A percentile compares a stretch with the other conserved stretches of the same genome.
Evolutionary conservation across 257 asterid genomes (phyloP).

Genomic region (Ehretia macrophylla): DNA sequence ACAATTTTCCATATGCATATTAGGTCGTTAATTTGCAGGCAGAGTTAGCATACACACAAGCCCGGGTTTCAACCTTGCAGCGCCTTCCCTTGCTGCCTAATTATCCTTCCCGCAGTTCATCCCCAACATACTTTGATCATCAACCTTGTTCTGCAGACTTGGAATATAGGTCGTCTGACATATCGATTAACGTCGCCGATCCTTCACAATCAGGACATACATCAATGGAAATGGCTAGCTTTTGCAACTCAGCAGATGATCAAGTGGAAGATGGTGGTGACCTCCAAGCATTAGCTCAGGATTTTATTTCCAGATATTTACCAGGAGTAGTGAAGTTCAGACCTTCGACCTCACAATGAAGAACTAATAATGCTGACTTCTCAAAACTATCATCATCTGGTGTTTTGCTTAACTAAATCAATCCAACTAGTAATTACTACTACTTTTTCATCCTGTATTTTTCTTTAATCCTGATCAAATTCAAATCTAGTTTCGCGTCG

Average conservation of each 20-base stretch:
- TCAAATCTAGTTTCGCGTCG: neutral
- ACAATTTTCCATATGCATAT: neutral
- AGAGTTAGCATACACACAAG: conserved; percentile 73
- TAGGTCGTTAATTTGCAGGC: conserved; percentile 84
- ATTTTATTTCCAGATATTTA: conserved; percentile 50
- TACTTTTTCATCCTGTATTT: neutral
- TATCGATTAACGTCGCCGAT: conserved; percentile 4
- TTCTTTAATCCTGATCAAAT: neutral
- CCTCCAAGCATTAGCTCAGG: conserved; percentile 48
- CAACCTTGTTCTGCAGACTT: conserved; percentile 26
- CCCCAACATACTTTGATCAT: conserved; percentile 7
- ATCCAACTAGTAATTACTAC: neutral
- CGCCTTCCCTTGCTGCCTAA: conserved; percentile 7
- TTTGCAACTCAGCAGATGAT: conserved; percentile 24
- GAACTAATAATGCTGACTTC: neutral
- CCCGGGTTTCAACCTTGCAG: conserved; percentile 66
- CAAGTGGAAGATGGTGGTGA: conserved; percentile 26
- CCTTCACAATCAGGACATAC: conserved; percentile 19
- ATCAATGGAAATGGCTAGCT: conserved; percentile 32
- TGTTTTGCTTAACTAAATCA: neutral
- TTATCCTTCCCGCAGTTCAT: conserved; percentile 13
- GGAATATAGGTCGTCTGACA: conserved; percentile 10
- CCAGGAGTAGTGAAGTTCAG: conserved; percentile 45
- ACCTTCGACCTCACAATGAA: conserved; percentile 30
- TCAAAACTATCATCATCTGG: neutral